Base-by-base conservation (phyloP, 176 grass and related monocot species). In the Alopecurus myosuroides region DNA sequence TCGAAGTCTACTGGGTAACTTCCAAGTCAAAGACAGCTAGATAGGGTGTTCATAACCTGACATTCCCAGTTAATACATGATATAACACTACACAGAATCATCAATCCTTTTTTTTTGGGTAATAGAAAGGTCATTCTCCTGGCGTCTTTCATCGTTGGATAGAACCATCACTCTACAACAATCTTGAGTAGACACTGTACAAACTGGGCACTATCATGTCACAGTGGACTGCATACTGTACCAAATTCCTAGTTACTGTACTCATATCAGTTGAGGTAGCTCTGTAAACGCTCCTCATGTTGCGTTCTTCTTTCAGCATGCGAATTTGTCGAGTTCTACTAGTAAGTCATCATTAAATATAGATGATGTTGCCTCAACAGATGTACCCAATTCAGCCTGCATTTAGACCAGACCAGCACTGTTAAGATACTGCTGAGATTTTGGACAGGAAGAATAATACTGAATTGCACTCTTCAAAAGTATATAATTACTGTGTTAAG, bases 331-430 rank as follows among this genome's bases (percentile, higher is more conserved):
- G n/a, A 48, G 76, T 77, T 91, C 87, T 80, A 80, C 33, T 26
- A 90, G 26, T 23, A 85, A 83, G 53, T 98, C 91, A 82, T 60
- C 75, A 56, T 70, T 68, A 74, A 85, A 28, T 86, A 79, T 85
- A 30, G 93, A 90, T 61, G 96, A 90, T 70, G 93, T 84, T 57
- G 81, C 89, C 77, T 84, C 90, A 82, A 83, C 83, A 74, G 86
- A 74, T 50, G 84, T 87, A 53, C 83, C 83, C 61, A 83, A 81
- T 75, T 90, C 91, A 33, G 80, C 89, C 91, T 98, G 85, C 83
- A 81, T 48, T 74, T 77, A 82, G 23, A 82, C 2, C 12, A 63
- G 60, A 46, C 1, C 6, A 78, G 51, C 31, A 82, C 65, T 52
- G 26, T 63, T 64, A 90, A 86, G 33, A 81, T 20, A 81, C 9